Evolutionary conservation across 257 asterid species (phyloP).

Genomic region (Osmanthus fragrans): DNA sequence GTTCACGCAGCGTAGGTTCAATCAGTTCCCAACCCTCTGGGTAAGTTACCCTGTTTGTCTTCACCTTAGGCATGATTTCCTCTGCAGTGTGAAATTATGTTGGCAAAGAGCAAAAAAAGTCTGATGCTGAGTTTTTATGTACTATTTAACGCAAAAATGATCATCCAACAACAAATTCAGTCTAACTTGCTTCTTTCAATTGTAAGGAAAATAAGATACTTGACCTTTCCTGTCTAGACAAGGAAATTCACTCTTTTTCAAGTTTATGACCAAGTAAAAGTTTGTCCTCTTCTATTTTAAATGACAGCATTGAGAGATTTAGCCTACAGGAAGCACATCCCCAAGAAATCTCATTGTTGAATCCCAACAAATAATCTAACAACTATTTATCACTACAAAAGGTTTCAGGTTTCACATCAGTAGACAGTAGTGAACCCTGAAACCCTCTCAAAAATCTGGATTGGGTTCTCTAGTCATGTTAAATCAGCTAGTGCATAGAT

Average conservation of each 20-base stretch:
- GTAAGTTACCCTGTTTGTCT: constrained; percentile 73
- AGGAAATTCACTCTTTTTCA: neutral
- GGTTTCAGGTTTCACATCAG: neutral
- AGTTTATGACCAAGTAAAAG: neutral
- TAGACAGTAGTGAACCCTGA: too few species aligned
- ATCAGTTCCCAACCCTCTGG: constrained; percentile 96
- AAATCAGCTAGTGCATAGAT: neutral
- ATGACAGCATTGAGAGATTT: neutral
- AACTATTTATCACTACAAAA: neutral
- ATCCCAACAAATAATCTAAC: neutral
- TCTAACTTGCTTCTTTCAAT: neutral
- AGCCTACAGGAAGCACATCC: neutral
- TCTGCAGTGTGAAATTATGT: constrained; percentile 26
- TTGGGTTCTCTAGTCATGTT: neutral
- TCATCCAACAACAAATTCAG: neutral
- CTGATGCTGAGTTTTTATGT: neutral
- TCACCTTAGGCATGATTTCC: constrained; percentile 84
- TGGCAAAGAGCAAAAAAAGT: neutral
- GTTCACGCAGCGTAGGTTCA: constrained; percentile 83
- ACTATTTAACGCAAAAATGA: neutral
- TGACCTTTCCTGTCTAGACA: neutral
- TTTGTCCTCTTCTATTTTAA: neutral
- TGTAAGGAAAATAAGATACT: neutral
- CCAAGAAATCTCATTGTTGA: neutral
- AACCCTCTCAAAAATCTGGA: neutral